A percentile compares a stretch with the other conserved stretches of the same genome.
These are phyloP conservation scores for Cystobasidium slooffiae DNA, from an alignment of 1,284 basidiomycete species.

Conservation along the genomic window DNA sequence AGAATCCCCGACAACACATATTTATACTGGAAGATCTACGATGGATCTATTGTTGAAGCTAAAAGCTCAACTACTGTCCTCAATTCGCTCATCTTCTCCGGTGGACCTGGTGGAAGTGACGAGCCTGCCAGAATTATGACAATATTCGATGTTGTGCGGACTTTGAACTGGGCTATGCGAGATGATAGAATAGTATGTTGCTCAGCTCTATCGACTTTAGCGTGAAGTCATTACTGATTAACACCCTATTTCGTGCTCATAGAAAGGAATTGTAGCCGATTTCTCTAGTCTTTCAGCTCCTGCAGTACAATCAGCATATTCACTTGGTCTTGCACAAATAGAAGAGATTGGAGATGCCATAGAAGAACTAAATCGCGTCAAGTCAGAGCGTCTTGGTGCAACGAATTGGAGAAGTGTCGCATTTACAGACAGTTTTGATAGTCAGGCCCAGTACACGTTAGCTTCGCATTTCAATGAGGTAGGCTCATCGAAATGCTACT, in stretches of 20 bases:
- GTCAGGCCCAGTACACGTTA: slow-evolving; percentile 57
- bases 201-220: neutral
- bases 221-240: neutral
- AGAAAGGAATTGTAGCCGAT: slow-evolving; percentile 59
- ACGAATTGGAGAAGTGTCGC: slow-evolving; percentile 56
- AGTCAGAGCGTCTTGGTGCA: slow-evolving; percentile 54
- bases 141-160: slow-evolving; percentile 57
- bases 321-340: slow-evolving; percentile 59
- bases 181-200: slow-evolving; percentile 55
- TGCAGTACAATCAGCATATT: slow-evolving; percentile 51
- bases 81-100: slow-evolving; percentile 50
- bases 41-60: slow-evolving; percentile 52
- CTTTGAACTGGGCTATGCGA: slow-evolving; percentile 57
- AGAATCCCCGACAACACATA: slow-evolving; percentile 48
- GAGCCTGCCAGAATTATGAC: slow-evolving; percentile 55
- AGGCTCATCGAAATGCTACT: neutral
- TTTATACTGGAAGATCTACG: slow-evolving; percentile 54
- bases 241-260: neutral
- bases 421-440: slow-evolving; percentile 58
- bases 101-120: slow-evolving; percentile 46
- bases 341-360: slow-evolving; percentile 59
- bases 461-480: slow-evolving; percentile 57
- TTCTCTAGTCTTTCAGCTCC: slow-evolving; percentile 57
- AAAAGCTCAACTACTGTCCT: slow-evolving; percentile 46
- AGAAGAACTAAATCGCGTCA: slow-evolving; percentile 56